These are phyloP conservation scores for Knoxia roxburghii DNA, from an alignment of 257 asterid species.

Conservation along the genomic window DNA sequence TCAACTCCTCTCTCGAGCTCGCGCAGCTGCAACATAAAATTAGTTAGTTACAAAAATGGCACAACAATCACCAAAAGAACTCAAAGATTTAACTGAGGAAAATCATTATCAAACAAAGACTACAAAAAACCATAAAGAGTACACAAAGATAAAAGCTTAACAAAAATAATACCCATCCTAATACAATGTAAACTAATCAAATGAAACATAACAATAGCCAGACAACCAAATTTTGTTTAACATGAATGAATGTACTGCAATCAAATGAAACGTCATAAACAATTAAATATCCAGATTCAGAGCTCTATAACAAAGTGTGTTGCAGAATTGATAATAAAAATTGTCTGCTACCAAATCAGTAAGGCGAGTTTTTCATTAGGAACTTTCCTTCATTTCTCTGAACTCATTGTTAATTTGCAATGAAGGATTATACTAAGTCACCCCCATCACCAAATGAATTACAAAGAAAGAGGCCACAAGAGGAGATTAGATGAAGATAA, in stretches of 20 bases:
- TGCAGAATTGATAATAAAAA: too few relatives aligned
- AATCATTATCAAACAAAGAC: not conserved
- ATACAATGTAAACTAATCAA: not conserved
- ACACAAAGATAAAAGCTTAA: not conserved
- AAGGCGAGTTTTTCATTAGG: too few relatives aligned
- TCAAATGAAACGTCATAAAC: not conserved
- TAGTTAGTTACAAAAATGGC: conserved; percentile 11
- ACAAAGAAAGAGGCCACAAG: not conserved
- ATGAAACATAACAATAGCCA: not conserved
- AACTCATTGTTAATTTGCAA: not conserved
- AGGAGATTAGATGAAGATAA: too few relatives aligned
- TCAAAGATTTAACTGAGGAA: not conserved
- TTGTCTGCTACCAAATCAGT: too few relatives aligned
- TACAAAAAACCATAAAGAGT: not conserved
- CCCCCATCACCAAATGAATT: not conserved
- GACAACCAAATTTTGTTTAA: not conserved
- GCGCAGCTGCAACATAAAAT: conserved; percentile 48
- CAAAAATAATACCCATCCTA: not conserved
- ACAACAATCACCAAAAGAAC: conserved; percentile 9
- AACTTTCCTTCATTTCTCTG: too few relatives aligned
- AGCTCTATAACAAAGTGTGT: too few relatives aligned
- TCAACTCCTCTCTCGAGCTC: conserved; percentile 95
- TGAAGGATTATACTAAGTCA: not conserved
- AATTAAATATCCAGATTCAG: too few relatives aligned
- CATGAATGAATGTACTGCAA: not conserved